Conservation (phyloP, 768 basidiomycete genomes). For the Chalciporus pseudorubinellus region DNA sequence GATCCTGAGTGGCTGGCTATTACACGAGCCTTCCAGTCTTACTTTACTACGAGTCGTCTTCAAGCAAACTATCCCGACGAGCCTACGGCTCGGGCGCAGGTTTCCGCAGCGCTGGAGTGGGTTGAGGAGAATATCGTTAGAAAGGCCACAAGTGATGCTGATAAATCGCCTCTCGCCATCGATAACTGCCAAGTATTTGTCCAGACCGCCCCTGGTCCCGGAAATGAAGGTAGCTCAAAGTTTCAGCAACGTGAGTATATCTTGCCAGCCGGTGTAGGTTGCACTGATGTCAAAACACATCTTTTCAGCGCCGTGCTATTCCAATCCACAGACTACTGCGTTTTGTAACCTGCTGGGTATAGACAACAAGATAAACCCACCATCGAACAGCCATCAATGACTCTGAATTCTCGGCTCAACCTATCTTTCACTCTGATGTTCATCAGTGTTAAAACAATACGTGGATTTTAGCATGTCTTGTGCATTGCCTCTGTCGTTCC, state of each 20-base stretch:
- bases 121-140: slow-evolving; percentile 54
- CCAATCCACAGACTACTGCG: slow-evolving; percentile 87
- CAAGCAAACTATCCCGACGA: slow-evolving; percentile 61
- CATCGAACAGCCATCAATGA: slow-evolving; percentile 5
- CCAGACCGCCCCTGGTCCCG: slow-evolving; percentile 60
- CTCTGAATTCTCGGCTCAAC: too few species aligned
- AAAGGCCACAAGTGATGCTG: slow-evolving; percentile 1
- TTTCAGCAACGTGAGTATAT: slow-evolving; percentile 37
- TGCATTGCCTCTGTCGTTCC: too few species aligned
- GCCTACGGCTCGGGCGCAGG: slow-evolving; percentile 47
- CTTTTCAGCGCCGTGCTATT: slow-evolving; percentile 64
- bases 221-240: slow-evolving; percentile 39
- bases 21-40: slow-evolving; percentile 79
- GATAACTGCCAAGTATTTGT: slow-evolving; percentile 63
- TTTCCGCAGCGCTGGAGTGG: slow-evolving; percentile 65
- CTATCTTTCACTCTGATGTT: too few species aligned
- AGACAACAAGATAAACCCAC: slow-evolving; percentile 61
- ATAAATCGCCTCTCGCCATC: slow-evolving; percentile 32
- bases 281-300: neutral
- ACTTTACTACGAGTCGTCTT: slow-evolving; percentile 52
- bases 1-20: slow-evolving; percentile 96
- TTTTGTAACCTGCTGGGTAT: slow-evolving; percentile 80
- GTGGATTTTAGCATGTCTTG: neutral
- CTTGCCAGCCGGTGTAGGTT: neutral
- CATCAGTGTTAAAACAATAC: too few species aligned